Evolutionary conservation across 805 yeast genomes (phyloP), one percentile per base, ranked within the genome.

Genomic region (Sugiyamaella valdiviana): DNA sequence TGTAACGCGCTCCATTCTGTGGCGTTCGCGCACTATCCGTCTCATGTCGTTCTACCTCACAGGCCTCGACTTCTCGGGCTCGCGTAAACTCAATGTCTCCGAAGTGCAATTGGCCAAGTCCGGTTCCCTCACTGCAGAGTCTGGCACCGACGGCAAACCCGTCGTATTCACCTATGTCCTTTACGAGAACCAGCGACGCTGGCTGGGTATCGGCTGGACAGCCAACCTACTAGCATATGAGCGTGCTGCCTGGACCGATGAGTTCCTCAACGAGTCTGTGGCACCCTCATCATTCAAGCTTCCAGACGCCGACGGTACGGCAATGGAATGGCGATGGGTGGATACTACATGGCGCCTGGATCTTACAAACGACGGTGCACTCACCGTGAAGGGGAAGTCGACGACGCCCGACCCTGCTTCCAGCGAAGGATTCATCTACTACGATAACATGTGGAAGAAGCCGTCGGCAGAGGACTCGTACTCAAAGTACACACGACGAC

Each of bases 141-240:
- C 66, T 60, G 48, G 64, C 29, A 57, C 46, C 21, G 32, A 26
- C 14, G 72, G 72, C 6, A 72, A 72, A 50, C 77, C 80, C 21
- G 89, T 87, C 24, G 69, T 90, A 48, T 93, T 90, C 66, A 90
- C 97, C 3, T 91, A 87, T 66, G 97, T 88, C 1, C 72, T 93
- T 9, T 90, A 82, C 65, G 99, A 91, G 64, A 91, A 91, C 64
- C 98, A 91, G 70, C 80, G 99, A 62, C 81, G 95, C 59, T 91
- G 99, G 99, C 73, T 91, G 36, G 98, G 97, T 12, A 86, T 91
- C 58, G 99, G 99, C 10, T 91, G 99, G 99, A 91, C 98, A 0
- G 74, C 95, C 14, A 89, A 89, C 61, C 73, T 93, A 63, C 74
- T 93, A 53, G 83, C 95, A 44, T 91, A 91, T 63, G 99, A 91